Evolutionary conservation across 345 rosid genomes (phyloP).

Genomic region (Moricandia arvensis): DNA sequence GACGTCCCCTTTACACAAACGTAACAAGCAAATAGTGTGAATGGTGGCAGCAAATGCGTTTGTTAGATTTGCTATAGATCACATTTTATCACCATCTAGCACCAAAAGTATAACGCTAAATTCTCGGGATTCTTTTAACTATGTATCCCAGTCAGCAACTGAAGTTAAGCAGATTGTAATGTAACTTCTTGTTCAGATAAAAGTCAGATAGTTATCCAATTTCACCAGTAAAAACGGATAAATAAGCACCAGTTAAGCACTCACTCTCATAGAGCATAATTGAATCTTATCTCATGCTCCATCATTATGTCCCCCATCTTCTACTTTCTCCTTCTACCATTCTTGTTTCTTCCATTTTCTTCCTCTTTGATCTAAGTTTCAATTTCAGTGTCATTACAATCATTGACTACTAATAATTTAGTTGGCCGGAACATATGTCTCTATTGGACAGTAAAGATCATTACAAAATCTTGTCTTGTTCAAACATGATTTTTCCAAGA

Average conservation of each 20-base stretch:
- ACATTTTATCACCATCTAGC: constrained; percentile 20
- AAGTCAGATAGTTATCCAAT: not conserved
- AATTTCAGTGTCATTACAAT: constrained; percentile 33
- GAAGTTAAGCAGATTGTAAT: constrained; percentile 3
- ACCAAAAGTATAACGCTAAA: not conserved
- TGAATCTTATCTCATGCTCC: constrained; percentile 34
- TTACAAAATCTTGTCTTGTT: constrained; percentile 28
- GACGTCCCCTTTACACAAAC: not conserved
- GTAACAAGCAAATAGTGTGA: not conserved
- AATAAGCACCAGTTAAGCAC: constrained; percentile 15
- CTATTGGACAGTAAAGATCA: constrained; percentile 23
- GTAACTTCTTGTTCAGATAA: constrained; percentile 19
- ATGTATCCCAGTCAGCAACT: constrained; percentile 14
- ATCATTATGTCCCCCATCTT: constrained; percentile 40
- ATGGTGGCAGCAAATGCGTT: not conserved
- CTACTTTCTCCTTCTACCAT: not conserved
- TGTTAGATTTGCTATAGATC: constrained; percentile 23
- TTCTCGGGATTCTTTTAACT: too few species aligned
- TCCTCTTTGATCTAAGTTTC: constrained; percentile 3
- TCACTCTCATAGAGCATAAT: constrained; percentile 27
- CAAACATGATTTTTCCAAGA: constrained; percentile 20
- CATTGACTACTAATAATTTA: constrained; percentile 36
- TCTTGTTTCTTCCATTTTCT: not conserved
- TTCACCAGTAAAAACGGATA: constrained; percentile 9
- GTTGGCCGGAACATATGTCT: constrained; percentile 15